Evolutionary conservation across 305 asterid genomes (phyloP).

Genomic region (Fraxinus nigra): DNA sequence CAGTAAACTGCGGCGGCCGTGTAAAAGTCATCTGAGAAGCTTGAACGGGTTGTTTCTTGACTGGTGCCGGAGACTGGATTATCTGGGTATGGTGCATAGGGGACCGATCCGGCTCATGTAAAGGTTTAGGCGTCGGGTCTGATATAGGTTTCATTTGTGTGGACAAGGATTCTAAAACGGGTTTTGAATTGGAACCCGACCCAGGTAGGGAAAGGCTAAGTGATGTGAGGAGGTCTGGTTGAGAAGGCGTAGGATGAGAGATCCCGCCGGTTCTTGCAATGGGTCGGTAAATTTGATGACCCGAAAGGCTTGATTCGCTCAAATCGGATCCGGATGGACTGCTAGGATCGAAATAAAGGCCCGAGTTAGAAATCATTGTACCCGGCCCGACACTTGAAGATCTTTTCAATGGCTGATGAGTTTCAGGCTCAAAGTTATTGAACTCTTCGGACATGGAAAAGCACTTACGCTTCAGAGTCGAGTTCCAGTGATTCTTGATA

Average conservation of each 20-base stretch:
- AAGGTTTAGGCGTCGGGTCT: neutral
- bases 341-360: conserved; percentile 26
- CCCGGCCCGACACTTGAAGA: conserved; percentile 41
- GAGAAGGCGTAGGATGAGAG: neutral
- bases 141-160: neutral
- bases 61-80: conserved; percentile 15
- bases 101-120: neutral
- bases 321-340: conserved; percentile 42
- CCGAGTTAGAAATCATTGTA: conserved; percentile 21
- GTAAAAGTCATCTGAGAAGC: neutral
- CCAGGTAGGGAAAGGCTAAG: conserved; percentile 24
- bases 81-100: conserved; percentile 4
- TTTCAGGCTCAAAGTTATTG: conserved; percentile 26
- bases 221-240: conserved; percentile 24
- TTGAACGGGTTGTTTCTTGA: neutral
- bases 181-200: neutral
- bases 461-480: conserved; percentile 60
- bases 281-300: conserved; percentile 30
- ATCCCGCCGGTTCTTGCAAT: conserved; percentile 30
- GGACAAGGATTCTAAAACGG: neutral
- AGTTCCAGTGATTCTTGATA: conserved; percentile 51
- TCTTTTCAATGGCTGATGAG: conserved; percentile 37
- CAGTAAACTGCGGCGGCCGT: neutral
- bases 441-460: conserved; percentile 67
- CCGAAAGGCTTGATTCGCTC: conserved; percentile 40